Evolutionary conservation across 441 rosid species (phyloP).

Genomic region (Aquilaria agallochum): DNA sequence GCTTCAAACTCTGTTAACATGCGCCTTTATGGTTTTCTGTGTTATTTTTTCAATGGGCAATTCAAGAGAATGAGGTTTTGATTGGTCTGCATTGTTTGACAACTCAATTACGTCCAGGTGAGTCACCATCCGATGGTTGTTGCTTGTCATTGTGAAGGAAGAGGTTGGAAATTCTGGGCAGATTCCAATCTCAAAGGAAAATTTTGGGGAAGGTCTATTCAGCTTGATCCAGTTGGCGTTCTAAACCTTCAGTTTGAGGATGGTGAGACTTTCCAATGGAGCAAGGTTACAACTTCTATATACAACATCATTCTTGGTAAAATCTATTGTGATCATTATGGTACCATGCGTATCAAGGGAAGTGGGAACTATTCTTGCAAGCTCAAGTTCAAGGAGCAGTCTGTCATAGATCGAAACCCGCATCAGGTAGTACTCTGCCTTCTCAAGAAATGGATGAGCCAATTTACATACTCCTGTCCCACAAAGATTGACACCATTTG

Average conservation of each 20-base stretch:
- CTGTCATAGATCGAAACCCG: slow-evolving; percentile 93
- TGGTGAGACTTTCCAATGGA: slow-evolving; percentile 89
- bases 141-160: slow-evolving; percentile 97
- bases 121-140: slow-evolving; percentile 97
- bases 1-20: slow-evolving; percentile 3
- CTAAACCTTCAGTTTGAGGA: slow-evolving; percentile 81
- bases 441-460: slow-evolving; percentile 3
- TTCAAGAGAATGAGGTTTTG: not conserved
- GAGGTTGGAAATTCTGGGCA: slow-evolving; percentile 98
- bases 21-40: not conserved
- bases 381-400: slow-evolving; percentile 96
- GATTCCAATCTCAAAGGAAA: slow-evolving; percentile 96
- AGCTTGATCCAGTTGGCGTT: slow-evolving; percentile 94
- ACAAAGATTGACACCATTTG: too few species aligned
- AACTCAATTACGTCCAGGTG: slow-evolving; percentile 49
- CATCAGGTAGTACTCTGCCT: slow-evolving; percentile 58
- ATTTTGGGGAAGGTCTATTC: slow-evolving; percentile 98
- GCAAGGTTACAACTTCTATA: slow-evolving; percentile 96
- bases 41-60: not conserved
- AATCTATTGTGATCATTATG: slow-evolving; percentile 93
- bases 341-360: slow-evolving; percentile 90
- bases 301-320: slow-evolving; percentile 94
- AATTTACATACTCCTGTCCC: slow-evolving; percentile 1
- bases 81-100: slow-evolving; percentile 13
- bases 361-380: slow-evolving; percentile 75